Percentiles rank a stretch among this genome's conserved stretches.
These are phyloP conservation scores for Cryphonectria japonica DNA, from an alignment of 2,329 filamentous ascomycete species.

Conservation along the genomic window DNA sequence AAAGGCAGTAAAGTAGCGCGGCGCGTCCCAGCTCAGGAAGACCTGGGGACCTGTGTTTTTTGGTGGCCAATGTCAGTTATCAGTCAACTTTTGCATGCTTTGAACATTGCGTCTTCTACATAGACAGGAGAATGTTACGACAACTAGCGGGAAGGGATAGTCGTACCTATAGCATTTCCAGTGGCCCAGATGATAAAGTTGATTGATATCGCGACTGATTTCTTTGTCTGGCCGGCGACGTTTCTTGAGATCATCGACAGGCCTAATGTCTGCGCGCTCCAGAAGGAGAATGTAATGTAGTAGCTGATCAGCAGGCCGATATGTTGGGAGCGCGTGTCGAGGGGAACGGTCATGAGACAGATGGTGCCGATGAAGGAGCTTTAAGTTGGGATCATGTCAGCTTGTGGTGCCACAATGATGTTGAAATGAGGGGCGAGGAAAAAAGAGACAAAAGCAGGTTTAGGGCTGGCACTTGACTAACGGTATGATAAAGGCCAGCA, in stretches of 20 bases:
- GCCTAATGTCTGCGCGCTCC: conserved; percentile 70
- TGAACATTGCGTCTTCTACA: background rate
- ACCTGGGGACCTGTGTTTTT: conserved; percentile 60
- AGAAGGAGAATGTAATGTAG: conserved; percentile 79
- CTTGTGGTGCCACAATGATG: background rate
- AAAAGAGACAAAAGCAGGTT: background rate
- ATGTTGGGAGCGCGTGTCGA: conserved; percentile 59
- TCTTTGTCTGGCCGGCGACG: conserved; percentile 75
- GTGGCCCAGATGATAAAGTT: conserved; percentile 73
- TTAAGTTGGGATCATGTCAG: conserved; percentile 8
- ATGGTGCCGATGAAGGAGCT: conserved; percentile 74
- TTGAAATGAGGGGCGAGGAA: background rate
- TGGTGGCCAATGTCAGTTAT: too few species aligned
- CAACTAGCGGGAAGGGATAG: conserved; percentile 11
- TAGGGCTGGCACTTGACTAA: conserved; percentile 46
- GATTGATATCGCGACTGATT: conserved; percentile 66
- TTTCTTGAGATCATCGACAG: conserved; percentile 72
- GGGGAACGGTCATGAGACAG: conserved; percentile 70
- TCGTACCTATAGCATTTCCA: conserved; percentile 66
- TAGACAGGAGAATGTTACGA: background rate
- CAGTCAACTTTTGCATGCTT: background rate
- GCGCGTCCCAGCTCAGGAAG: conserved; percentile 62
- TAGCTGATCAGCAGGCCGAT: conserved; percentile 73
- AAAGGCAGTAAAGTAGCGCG: conserved; percentile 72
- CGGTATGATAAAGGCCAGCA: conserved; percentile 69